Base-by-base conservation (phyloP, 176 grass and related monocot species). In the Oryza rufipogon region DNA sequence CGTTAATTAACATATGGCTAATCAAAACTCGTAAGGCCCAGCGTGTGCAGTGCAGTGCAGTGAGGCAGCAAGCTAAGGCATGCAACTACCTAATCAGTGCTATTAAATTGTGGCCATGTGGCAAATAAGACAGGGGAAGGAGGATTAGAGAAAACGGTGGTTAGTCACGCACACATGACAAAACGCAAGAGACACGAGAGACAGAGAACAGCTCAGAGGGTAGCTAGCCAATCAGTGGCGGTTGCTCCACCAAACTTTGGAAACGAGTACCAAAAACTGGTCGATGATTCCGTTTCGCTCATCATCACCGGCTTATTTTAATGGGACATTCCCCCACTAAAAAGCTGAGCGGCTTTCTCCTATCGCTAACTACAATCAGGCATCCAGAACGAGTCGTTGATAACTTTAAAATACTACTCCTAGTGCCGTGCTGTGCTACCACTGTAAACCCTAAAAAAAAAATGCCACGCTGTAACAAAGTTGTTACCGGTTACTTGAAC, bases 231-330 rank as follows among this genome's bases (percentile, higher is more conserved):
- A 73, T 78, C 83, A 39, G 73, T 82, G 73, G 88, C 79, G 69
- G 80, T 87, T 83, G 84, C 84, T 90, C 84, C 84, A 87, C 84
- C 70, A 78, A 63, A 74, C 51, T 80, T 70, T 70, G 75, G 75
- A 87, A 87, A 83, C 84, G n/a, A 54, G 49, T 65, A 83, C 80
- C 89, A 81, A 78, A 75, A 63, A 22, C 58, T 63, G 58, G 12
- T 66, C 54, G 66, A 82, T 25, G 72, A 78, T 78, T 61, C 83
- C 67, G 25, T 56, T 75, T 6, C 2, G 7, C 34, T 54, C 58
- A 16, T 25, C 3, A 42, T 44, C 4, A 20, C 16, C 44, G 16
- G 6, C 12, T 44, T 19, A 33, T 48, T 56, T 9, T 36, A 77
- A 81, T 20, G 19, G 81, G 70, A 39, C 25, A 4, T 7, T 10